phyloP scores from a whole-genome alignment of 192 early-diverging fungal species.

The Obelidium mucronatum region DNA sequence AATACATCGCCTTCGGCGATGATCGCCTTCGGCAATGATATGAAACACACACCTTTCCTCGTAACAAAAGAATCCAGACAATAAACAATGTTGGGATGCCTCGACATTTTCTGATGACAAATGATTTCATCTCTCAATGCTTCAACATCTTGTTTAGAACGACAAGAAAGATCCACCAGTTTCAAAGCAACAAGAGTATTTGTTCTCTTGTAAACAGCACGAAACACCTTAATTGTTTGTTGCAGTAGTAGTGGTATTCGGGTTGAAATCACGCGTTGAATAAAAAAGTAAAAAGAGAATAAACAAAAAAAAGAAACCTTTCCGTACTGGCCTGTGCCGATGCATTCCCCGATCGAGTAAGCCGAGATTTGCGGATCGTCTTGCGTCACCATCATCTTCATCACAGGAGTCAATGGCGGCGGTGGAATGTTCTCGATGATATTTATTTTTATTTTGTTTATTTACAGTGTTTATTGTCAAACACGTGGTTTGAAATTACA shows the following conservation, averaged over 20 bases:
- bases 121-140: constrained; percentile 41
- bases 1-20: no score
- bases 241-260: not conserved
- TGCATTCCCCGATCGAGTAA: constrained; percentile 38
- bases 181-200: constrained; percentile 33
- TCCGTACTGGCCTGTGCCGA: constrained; percentile 45
- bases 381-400: no score
- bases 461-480: no score
- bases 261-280: no score
- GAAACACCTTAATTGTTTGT: constrained; percentile 6
- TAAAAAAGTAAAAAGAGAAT: no score
- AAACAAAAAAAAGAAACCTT: no score
- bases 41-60: constrained; percentile 17
- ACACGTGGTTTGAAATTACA: no score
- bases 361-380: constrained; percentile 24
- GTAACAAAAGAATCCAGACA: constrained; percentile 37
- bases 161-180: constrained; percentile 33
- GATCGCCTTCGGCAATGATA: no score
- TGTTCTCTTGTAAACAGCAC: constrained; percentile 17
- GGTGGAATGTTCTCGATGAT: no score
- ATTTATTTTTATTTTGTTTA: no score
- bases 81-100: constrained; percentile 45
- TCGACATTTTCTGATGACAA: constrained; percentile 27
- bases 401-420: no score
- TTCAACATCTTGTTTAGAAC: constrained; percentile 30